A percentile compares a stretch with the other conserved stretches of the same genome.
Conservation (phyloP, 176 grass and related monocot species). For the Carex littledalei region DNA sequence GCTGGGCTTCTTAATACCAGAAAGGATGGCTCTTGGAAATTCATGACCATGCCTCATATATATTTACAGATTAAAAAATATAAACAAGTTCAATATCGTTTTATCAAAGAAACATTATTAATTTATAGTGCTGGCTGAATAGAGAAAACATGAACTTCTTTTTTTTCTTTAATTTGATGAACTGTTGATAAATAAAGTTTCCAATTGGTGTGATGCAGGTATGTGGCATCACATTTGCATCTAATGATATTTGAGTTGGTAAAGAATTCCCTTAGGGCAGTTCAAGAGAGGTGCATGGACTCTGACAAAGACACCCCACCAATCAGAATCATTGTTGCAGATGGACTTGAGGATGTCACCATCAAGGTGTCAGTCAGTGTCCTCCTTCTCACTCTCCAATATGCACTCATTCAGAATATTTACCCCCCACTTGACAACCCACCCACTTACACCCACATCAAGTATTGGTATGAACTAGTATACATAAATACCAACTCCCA, state of each 20-base stretch:
- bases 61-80: neutral
- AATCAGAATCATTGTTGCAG: constrained; percentile 88
- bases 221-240: constrained; percentile 73
- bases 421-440: neutral
- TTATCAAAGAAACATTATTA: neutral
- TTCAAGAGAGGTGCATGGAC: constrained; percentile 84
- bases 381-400: neutral
- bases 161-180: too few species aligned
- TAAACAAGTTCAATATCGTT: neutral
- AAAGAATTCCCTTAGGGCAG: constrained; percentile 90
- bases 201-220: constrained; percentile 39
- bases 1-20: neutral
- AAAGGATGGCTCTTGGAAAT: neutral
- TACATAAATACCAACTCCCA: neutral
- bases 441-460: neutral
- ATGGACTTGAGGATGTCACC: constrained; percentile 91
- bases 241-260: constrained; percentile 97
- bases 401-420: neutral
- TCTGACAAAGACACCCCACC: constrained; percentile 72
- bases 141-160: too few species aligned
- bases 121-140: neutral
- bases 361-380: constrained; percentile 88
- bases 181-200: neutral
- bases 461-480: neutral
- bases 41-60: neutral